Evolutionary conservation across 2,329 filamentous ascomycete genomes (phyloP).

Genomic region (Trichophyton schoenleinii): DNA sequence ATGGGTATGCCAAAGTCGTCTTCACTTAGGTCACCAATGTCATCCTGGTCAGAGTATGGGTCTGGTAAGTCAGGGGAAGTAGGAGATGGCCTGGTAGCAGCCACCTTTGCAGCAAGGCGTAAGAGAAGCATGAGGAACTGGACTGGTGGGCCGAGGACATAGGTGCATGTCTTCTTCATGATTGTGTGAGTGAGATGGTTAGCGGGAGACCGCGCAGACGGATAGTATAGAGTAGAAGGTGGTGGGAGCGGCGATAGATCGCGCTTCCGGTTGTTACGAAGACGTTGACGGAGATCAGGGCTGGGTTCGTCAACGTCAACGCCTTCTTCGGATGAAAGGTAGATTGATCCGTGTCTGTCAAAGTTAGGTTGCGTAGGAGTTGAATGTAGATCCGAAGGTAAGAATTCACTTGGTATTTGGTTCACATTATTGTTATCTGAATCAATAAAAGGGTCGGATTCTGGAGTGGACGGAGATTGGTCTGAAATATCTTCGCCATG

Average conservation of each 20-base stretch:
- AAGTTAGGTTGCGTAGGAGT: not conserved
- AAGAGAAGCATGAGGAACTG: conserved; percentile 69
- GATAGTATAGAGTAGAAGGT: conserved; percentile 50
- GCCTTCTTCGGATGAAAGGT: not conserved
- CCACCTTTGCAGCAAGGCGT: conserved; percentile 64
- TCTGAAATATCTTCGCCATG: not conserved
- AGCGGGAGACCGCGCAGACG: conserved; percentile 32
- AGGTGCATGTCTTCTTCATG: conserved; percentile 62
- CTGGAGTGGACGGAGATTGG: not conserved
- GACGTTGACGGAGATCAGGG: conserved; percentile 38
- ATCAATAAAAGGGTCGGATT: not conserved
- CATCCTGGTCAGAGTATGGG: conserved; percentile 14
- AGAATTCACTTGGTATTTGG: not conserved
- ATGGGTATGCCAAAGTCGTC: conserved; percentile 47
- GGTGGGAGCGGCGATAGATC: conserved; percentile 56
- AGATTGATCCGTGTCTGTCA: not conserved
- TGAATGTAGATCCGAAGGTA: not conserved
- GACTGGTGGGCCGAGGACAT: conserved; percentile 68
- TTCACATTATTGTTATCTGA: not conserved
- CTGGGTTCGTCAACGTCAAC: conserved; percentile 20
- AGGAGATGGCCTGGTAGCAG: conserved; percentile 28
- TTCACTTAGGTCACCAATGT: conserved; percentile 35
- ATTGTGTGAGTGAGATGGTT: conserved; percentile 50
- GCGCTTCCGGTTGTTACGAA: conserved; percentile 43
- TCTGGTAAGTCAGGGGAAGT: conserved; percentile 20